A percentile compares a stretch with the other conserved stretches of the same genome.
Evolutionary conservation across 139 green algal species (phyloP).

Genomic region (Chlorella sorokiniana): DNA sequence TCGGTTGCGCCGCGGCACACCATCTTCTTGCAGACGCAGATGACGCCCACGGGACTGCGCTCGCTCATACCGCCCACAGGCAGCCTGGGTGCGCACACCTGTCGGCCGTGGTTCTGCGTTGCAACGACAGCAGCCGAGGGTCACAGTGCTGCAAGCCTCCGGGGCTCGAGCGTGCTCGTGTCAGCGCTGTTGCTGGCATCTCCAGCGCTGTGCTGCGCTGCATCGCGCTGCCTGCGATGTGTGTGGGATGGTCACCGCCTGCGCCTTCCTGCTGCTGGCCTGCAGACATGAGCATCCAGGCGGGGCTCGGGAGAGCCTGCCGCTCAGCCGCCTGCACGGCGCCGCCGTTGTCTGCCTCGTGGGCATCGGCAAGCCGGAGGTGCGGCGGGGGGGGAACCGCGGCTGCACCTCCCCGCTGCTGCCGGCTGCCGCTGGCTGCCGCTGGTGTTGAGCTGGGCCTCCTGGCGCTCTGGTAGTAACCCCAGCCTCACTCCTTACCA

Average conservation of each 20-base stretch:
- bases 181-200: background rate
- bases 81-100: slow-evolving; percentile 18
- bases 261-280: background rate
- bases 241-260: too few relatives aligned
- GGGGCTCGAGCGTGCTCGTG: too few relatives aligned
- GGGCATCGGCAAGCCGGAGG: slow-evolving; percentile 40
- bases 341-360: slow-evolving; percentile 42
- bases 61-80: slow-evolving; percentile 22
- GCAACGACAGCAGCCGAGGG: too few relatives aligned
- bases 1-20: slow-evolving; percentile 37
- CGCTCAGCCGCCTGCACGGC: slow-evolving; percentile 13
- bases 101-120: too few relatives aligned
- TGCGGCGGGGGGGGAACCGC: background rate
- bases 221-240: too few relatives aligned
- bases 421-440: background rate
- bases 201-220: too few relatives aligned
- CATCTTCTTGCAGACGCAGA: slow-evolving; percentile 35
- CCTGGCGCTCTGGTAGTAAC: background rate
- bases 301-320: slow-evolving; percentile 10
- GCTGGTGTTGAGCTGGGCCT: background rate
- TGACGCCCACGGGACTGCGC: slow-evolving; percentile 26
- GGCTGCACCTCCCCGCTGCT: background rate
- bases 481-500: too few relatives aligned
- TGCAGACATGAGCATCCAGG: slow-evolving; percentile 30
- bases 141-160: too few relatives aligned